A percentile compares a stretch with the other conserved stretches of the same genome.
phyloP scores from a whole-genome alignment of 805 yeast genomes.

The Lipomyces sp. region DNA sequence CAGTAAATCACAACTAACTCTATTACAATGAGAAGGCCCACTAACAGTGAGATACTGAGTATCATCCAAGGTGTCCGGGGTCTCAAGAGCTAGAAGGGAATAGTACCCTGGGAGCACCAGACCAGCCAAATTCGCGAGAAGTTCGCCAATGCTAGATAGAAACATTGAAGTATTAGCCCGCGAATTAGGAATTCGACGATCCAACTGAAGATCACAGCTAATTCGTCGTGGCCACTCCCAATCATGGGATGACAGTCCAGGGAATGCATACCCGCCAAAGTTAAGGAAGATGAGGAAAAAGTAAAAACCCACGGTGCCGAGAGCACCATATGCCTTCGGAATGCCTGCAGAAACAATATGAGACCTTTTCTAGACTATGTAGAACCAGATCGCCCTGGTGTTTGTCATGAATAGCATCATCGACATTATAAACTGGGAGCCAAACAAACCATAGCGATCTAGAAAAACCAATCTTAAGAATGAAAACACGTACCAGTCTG shows the following conservation, averaged over 20 bases:
- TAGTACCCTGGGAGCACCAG: slow-evolving; percentile 86
- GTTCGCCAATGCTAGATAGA: slow-evolving; percentile 62
- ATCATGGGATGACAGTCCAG: background rate
- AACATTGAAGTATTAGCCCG: background rate
- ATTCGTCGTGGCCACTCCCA: background rate
- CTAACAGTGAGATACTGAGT: slow-evolving; percentile 58
- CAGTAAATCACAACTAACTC: no score
- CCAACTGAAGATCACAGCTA: background rate
- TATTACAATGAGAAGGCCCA: no score
- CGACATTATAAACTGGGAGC: background rate
- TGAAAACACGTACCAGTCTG: slow-evolving; percentile 33
- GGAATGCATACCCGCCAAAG: slow-evolving; percentile 61
- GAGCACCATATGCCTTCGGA: slow-evolving; percentile 83
- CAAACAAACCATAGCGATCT: background rate
- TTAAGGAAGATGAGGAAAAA: slow-evolving; percentile 78
- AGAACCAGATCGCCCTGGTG: background rate
- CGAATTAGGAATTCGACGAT: no score
- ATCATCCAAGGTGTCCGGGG: slow-evolving; percentile 69
- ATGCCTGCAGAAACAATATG: slow-evolving; percentile 29
- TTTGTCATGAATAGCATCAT: background rate
- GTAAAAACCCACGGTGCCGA: slow-evolving; percentile 63
- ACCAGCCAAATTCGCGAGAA: slow-evolving; percentile 88
- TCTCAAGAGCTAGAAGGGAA: slow-evolving; percentile 79
- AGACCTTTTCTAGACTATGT: background rate
- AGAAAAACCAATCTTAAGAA: no score